Evolutionary conservation across 225 moss, liverwort and hornwort species (phyloP).

Genomic region (Polytrichum commune): DNA sequence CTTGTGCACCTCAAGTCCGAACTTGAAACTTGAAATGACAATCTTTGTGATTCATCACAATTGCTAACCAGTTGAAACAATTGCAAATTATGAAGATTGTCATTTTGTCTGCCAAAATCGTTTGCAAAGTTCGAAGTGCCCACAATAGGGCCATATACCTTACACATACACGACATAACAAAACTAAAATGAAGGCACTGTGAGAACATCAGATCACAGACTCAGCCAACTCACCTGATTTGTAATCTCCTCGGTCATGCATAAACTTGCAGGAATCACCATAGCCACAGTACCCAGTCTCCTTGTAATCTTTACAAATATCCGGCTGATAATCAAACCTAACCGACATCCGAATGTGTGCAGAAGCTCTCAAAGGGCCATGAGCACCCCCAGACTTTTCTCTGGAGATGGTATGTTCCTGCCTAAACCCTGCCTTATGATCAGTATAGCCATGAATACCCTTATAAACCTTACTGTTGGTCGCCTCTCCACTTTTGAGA

Average conservation of each 20-base stretch:
- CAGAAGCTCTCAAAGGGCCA: constrained; percentile 87
- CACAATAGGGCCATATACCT: too few species aligned
- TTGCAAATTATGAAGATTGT: background rate
- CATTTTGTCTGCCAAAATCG: too few species aligned
- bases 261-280: constrained; percentile 96
- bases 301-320: constrained; percentile 98
- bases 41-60: background rate
- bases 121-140: too few species aligned
- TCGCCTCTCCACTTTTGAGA: constrained; percentile 45
- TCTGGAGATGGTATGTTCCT: constrained; percentile 82
- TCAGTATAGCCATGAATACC: constrained; percentile 86
- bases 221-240: constrained; percentile 45
- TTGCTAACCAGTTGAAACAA: background rate
- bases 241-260: constrained; percentile 94
- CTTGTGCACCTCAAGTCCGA: too few species aligned
- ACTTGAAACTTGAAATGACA: too few species aligned
- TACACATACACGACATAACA: background rate
- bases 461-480: constrained; percentile 68
- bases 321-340: constrained; percentile 98
- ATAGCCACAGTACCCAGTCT: constrained; percentile 93
- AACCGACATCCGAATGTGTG: constrained; percentile 84
- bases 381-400: constrained; percentile 96
- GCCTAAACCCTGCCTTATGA: constrained; percentile 92
- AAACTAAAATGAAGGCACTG: background rate
- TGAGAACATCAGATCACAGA: background rate